phyloP scores from a whole-genome alignment of 345 rosid genomes.

The Draba incana region DNA sequence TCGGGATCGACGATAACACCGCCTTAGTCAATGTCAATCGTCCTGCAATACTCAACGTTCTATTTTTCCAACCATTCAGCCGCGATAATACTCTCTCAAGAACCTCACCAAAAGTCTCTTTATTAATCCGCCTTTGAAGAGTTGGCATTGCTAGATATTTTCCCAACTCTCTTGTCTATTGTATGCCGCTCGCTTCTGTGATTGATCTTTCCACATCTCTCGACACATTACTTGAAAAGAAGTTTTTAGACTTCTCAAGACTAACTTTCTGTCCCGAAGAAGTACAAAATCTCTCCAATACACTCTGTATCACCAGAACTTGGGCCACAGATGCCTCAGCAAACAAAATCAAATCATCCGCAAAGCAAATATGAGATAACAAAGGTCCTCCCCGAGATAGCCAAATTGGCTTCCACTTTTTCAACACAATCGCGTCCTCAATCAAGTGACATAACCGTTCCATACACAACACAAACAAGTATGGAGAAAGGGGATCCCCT shows the following conservation, averaged over 20 bases:
- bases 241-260: background rate
- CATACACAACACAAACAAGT: background rate
- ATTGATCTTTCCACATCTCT: no score
- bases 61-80: no score
- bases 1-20: no score
- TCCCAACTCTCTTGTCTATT: no score
- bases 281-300: background rate
- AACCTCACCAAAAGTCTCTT: no score
- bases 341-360: background rate
- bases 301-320: background rate
- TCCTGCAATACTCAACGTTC: no score
- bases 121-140: no score
- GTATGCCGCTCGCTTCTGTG: no score
- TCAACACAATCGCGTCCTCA: background rate
- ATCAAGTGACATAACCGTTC: background rate
- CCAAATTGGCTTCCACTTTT: background rate
- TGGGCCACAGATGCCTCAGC: background rate
- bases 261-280: background rate
- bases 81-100: no score
- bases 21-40: no score
- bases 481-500: background rate
- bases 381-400: background rate
- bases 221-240: background rate
- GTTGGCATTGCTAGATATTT: no score
- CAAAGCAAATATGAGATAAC: background rate